Conservation (phyloP, 176 grass and related monocot genomes). For the Elymus sibiricus region DNA sequence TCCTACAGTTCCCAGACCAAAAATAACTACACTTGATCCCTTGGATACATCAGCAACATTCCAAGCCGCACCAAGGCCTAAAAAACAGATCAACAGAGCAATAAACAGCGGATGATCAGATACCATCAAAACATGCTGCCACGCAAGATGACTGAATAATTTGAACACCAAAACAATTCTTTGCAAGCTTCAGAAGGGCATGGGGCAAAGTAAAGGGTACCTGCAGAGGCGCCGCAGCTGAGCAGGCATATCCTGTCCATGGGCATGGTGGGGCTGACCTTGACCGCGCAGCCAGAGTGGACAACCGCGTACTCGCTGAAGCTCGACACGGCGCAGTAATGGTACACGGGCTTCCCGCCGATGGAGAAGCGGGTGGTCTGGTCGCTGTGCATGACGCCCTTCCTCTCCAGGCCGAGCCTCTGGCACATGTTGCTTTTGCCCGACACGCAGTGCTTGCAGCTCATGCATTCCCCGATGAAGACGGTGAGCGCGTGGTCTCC, state of each 20-base stretch:
- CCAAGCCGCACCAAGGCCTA: conserved; percentile 94
- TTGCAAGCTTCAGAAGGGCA: neutral
- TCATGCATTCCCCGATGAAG: conserved; percentile 91
- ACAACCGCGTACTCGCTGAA: conserved; percentile 96
- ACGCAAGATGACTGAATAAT: neutral
- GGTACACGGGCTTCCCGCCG: conserved; percentile 61
- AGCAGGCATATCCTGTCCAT: conserved; percentile 89
- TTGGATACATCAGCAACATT: conserved; percentile 78
- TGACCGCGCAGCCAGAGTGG: conserved; percentile 78
- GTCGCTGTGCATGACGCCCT: conserved; percentile 86
- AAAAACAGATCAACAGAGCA: neutral
- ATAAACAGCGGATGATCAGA: conserved; percentile 8
- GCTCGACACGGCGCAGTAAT: conserved; percentile 94
- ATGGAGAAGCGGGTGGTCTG: conserved; percentile 76
- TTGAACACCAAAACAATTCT: neutral
- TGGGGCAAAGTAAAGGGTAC: conserved; percentile 26
- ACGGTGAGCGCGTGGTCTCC: conserved; percentile 78
- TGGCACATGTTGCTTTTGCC: conserved; percentile 96
- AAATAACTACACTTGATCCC: conserved; percentile 87
- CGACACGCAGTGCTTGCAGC: conserved; percentile 77
- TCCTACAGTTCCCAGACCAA: conserved; percentile 90
- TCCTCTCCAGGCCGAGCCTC: conserved; percentile 88
- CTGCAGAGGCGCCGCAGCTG: conserved; percentile 88
- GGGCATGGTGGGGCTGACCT: conserved; percentile 47
- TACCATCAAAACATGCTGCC: neutral